A percentile compares a stretch with the other conserved stretches of the same genome.
Conservation (phyloP, 2,329 filamentous ascomycete species). For the Pseudopithomyces chartarum region DNA sequence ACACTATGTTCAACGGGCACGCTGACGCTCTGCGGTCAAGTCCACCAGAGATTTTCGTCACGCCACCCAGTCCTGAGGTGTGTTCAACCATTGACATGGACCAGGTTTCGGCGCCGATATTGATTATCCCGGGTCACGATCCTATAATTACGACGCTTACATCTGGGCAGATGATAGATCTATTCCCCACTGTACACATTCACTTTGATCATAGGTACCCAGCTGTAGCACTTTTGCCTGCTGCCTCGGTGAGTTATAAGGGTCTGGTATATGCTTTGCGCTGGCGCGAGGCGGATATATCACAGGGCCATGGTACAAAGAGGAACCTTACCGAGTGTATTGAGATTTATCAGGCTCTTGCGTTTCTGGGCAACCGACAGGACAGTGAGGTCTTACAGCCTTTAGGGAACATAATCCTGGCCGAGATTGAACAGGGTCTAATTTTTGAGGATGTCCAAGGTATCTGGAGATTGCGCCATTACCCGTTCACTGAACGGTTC, state of each 20-base stretch:
- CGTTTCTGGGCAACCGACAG: conserved; percentile 9
- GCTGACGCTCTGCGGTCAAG: neutral
- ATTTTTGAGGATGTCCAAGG: neutral
- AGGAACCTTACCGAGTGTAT: neutral
- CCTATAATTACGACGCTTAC: conserved; percentile 14
- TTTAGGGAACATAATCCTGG: neutral
- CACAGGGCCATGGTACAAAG: neutral
- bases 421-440: neutral
- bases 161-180: conserved; percentile 1
- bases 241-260: conserved; percentile 9
- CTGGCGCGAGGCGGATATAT: conserved; percentile 11
- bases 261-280: conserved; percentile 12
- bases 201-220: conserved; percentile 14
- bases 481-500: conserved; percentile 15
- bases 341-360: conserved; percentile 9
- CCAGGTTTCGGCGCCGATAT: conserved; percentile 6
- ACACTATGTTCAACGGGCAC: neutral
- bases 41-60: neutral
- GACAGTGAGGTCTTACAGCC: neutral
- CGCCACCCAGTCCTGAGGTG: neutral
- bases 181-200: conserved; percentile 15
- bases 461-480: conserved; percentile 10
- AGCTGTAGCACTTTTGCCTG: conserved; percentile 11
- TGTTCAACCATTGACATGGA: neutral
- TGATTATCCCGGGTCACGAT: conserved; percentile 10